Percentiles rank a stretch among this genome's conserved stretches.
phyloP scores from a whole-genome alignment of 176 grass and related monocot species.

The Carex pumila region DNA sequence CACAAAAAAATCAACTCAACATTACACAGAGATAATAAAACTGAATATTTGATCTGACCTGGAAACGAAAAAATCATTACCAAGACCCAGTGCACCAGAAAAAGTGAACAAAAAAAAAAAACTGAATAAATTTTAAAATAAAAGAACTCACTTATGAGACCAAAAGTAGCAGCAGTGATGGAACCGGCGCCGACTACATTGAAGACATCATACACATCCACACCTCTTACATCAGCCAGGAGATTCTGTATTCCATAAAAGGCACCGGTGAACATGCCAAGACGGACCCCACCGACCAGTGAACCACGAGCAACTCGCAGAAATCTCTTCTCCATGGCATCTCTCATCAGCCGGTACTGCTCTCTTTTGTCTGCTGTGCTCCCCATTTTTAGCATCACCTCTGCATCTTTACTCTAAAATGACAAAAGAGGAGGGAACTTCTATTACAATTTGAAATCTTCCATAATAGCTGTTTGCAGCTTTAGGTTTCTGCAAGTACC shows the following conservation, averaged over 20 bases:
- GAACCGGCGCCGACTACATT: constrained; percentile 74
- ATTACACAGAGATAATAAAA: neutral
- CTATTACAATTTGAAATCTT: neutral
- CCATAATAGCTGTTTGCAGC: neutral
- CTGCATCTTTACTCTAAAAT: constrained; percentile 90
- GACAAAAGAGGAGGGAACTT: neutral
- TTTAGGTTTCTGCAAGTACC: neutral
- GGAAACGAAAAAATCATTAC: neutral
- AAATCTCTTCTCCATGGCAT: constrained; percentile 93
- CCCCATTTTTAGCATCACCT: constrained; percentile 97
- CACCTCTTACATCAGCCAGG: constrained; percentile 56
- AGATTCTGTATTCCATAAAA: constrained; percentile 82
- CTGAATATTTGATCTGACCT: neutral
- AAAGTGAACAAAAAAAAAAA: neutral
- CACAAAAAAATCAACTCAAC: neutral
- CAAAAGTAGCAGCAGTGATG: constrained; percentile 62
- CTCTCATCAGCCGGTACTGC: constrained; percentile 96
- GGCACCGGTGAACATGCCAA: constrained; percentile 73
- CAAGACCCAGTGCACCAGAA: neutral
- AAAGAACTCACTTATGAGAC: constrained; percentile 54
- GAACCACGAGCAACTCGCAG: constrained; percentile 63
- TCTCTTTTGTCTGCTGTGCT: constrained; percentile 85
- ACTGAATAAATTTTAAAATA: neutral
- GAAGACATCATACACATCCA: constrained; percentile 72
- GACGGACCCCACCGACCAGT: constrained; percentile 59